Percentiles rank a stretch among this genome's conserved stretches.
Evolutionary conservation across 805 yeast genomes (phyloP).

Genomic region (Komagataella ulmi): DNA sequence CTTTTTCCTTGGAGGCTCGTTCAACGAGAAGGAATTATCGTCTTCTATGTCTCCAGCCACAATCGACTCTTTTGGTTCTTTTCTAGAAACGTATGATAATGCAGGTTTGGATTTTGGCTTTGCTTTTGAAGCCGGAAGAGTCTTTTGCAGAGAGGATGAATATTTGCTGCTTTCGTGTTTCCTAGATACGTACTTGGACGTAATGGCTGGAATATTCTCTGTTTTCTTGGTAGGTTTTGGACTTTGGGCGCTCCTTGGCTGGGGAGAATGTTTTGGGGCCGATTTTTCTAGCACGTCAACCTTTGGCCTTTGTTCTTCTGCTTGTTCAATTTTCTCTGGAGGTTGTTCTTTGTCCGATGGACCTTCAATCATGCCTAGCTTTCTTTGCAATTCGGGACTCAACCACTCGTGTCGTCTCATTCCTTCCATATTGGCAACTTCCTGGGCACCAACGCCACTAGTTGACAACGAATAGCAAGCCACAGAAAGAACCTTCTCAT

Average conservation of each 20-base stretch:
- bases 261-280: background rate
- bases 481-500: constrained; percentile 18
- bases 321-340: background rate
- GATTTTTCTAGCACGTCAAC: background rate
- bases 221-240: constrained; percentile 1
- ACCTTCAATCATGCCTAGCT: constrained; percentile 9
- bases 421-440: background rate
- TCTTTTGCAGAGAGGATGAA: background rate
- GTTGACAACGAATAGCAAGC: constrained; percentile 14
- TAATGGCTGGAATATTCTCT: constrained; percentile 1
- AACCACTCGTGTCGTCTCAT: background rate
- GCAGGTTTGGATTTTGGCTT: background rate
- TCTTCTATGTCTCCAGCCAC: constrained; percentile 5
- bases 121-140: background rate
- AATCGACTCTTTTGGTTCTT: constrained; percentile 17
- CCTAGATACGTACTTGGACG: constrained; percentile 4
- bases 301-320: constrained; percentile 1
- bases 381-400: constrained; percentile 1
- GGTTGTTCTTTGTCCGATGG: constrained; percentile 1
- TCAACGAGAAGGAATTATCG: background rate
- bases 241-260: background rate
- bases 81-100: constrained; percentile 6
- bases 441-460: background rate
- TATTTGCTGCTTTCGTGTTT: background rate
- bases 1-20: constrained; percentile 1